Evolutionary conservation across 1,284 basidiomycete genomes (phyloP).

Genomic region (Erythrobasidium hasegawianum): DNA sequence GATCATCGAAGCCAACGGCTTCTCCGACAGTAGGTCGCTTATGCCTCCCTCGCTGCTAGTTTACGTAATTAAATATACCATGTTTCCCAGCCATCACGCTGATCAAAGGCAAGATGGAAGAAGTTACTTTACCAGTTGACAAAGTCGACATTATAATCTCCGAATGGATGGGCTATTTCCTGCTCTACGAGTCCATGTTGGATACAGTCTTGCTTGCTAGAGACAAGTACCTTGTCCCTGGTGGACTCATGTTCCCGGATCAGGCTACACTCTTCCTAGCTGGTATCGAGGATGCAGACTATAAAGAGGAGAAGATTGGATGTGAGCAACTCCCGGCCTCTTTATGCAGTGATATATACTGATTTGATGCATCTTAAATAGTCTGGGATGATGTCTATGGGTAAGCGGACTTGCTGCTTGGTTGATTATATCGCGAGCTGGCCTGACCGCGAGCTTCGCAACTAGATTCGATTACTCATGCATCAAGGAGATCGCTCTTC

Average conservation of each 20-base stretch:
- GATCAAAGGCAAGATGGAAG: conserved; percentile 97
- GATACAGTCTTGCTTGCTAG: conserved; percentile 95
- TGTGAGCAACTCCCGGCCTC: too few species aligned
- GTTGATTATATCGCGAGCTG: too few species aligned
- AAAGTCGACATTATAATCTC: conserved; percentile 98
- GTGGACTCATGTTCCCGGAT: conserved; percentile 93
- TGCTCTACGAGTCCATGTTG: conserved; percentile 98
- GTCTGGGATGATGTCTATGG: conserved; percentile 99
- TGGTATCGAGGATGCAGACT: conserved; percentile 98
- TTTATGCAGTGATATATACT: too few species aligned
- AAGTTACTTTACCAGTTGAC: conserved; percentile 64
- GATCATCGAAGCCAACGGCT: conserved; percentile 94
- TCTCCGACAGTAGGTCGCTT: conserved; percentile 80
- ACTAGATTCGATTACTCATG: conserved; percentile 96
- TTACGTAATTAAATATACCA: too few species aligned
- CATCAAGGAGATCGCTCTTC: conserved; percentile 97
- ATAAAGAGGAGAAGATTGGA: conserved; percentile 99
- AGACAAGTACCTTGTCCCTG: conserved; percentile 86
- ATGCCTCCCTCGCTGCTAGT: too few species aligned
- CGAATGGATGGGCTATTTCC: conserved; percentile 97
- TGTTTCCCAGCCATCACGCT: conserved; percentile 78
- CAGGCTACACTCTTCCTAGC: conserved; percentile 88
- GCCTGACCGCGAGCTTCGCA: too few species aligned
- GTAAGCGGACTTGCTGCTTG: too few species aligned
- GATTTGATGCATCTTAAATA: too few species aligned